Conservation (phyloP, 169 alveolate species). For the Plasmodium coatneyi region DNA sequence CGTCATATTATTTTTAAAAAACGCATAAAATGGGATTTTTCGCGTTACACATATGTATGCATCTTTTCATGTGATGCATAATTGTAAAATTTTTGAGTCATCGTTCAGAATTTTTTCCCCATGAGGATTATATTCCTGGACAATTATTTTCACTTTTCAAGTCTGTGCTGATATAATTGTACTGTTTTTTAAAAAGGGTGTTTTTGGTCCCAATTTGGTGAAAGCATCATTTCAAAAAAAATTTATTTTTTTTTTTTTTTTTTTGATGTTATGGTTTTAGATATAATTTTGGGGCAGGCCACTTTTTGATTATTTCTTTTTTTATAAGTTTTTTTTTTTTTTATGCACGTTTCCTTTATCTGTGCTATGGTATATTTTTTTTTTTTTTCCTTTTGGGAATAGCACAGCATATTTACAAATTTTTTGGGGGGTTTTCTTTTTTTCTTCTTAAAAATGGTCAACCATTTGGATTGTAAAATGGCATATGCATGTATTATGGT, state of each 20-base stretch:
- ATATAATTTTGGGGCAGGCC: not conserved
- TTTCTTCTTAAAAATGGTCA: not conserved
- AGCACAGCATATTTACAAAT: not conserved
- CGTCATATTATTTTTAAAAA: not conserved
- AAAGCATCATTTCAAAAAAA: not conserved
- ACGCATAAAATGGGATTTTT: not conserved
- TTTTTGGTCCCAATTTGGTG: not conserved
- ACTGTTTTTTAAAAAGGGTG: not conserved
- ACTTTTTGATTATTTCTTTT: not conserved
- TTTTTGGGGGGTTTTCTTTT: not conserved
- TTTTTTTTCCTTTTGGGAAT: not conserved
- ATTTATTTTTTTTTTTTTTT: not conserved
- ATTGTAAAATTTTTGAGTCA: not conserved
- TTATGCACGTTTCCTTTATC: not conserved
- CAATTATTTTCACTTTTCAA: not conserved
- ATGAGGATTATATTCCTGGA: not conserved
- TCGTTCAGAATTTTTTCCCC: not conserved
- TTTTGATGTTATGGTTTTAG: not conserved
- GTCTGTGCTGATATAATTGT: not conserved
- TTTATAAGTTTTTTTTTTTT: not conserved
- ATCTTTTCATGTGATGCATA: not conserved
- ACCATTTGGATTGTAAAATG: not conserved
- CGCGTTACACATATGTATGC: not conserved
- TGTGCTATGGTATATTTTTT: not conserved
- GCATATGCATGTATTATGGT: not conserved